A percentile compares a stretch with the other conserved stretches of the same genome.
phyloP scores from a whole-genome alignment of 2,329 filamentous ascomycete species.

The Gaeumannomyces sp. region DNA sequence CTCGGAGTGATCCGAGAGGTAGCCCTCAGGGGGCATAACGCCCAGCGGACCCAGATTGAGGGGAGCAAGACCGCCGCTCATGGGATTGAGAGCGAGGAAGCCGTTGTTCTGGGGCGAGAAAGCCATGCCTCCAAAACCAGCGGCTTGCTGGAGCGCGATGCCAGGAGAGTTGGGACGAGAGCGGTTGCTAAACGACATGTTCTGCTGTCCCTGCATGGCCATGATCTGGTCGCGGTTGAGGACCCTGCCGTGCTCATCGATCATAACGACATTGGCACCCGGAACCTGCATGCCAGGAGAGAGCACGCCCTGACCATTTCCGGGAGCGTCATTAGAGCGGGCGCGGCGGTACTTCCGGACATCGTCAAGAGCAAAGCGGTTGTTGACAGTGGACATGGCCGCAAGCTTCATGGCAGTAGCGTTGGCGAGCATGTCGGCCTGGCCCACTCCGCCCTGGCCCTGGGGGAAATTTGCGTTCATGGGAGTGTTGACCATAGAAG shows the following conservation, averaged over 20 bases:
- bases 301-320: slow-evolving; percentile 52
- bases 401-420: slow-evolving; percentile 98
- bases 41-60: slow-evolving; percentile 69
- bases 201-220: slow-evolving; percentile 59
- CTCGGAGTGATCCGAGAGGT: slow-evolving; percentile 90
- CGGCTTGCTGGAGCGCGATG: slow-evolving; percentile 61
- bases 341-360: slow-evolving; percentile 92
- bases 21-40: slow-evolving; percentile 62
- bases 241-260: slow-evolving; percentile 87
- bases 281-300: slow-evolving; percentile 63
- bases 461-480: slow-evolving; percentile 81
- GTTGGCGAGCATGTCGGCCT: slow-evolving; percentile 97
- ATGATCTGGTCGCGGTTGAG: slow-evolving; percentile 80
- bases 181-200: slow-evolving; percentile 56
- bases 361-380: slow-evolving; percentile 93
- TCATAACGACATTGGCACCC: slow-evolving; percentile 80
- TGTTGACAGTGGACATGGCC: slow-evolving; percentile 94
- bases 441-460: slow-evolving; percentile 53
- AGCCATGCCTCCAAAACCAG: slow-evolving; percentile 40
- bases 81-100: slow-evolving; percentile 48
- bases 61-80: slow-evolving; percentile 44
- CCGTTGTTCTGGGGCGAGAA: slow-evolving; percentile 95
- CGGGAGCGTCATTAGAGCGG: slow-evolving; percentile 77
- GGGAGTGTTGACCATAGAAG: slow-evolving; percentile 95
- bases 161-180: slow-evolving; percentile 89